Percentiles rank a stretch among this genome's conserved stretches.
Evolutionary conservation across 176 grass and related monocot species (phyloP).

Genomic region (Echinochloa phyllopogon): DNA sequence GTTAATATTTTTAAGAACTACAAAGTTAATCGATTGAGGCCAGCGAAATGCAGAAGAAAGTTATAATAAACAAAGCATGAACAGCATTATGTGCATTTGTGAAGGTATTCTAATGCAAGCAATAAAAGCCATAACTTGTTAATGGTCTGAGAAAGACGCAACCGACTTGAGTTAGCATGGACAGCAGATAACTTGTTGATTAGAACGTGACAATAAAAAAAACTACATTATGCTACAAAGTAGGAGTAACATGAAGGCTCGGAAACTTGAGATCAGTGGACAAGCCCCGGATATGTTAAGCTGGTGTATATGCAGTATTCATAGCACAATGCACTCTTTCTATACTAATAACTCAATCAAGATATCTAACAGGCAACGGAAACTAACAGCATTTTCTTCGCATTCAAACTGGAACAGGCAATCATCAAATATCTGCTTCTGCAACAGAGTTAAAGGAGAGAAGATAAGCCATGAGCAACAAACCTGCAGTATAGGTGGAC

Average conservation of each 20-base stretch:
- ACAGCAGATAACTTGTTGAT: background rate
- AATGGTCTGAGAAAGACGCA: background rate
- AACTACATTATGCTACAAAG: background rate
- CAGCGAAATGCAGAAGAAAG: background rate
- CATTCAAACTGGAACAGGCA: slow-evolving; percentile 4
- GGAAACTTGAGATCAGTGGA: slow-evolving; percentile 19
- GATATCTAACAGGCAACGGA: slow-evolving; percentile 13
- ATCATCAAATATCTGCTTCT: slow-evolving; percentile 12
- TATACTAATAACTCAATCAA: slow-evolving; percentile 7
- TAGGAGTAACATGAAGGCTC: background rate
- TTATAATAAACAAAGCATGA: background rate
- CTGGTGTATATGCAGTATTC: background rate
- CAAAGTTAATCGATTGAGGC: background rate
- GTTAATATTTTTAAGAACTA: background rate
- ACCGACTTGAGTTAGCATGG: background rate
- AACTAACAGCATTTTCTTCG: slow-evolving; percentile 17
- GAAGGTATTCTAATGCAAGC: background rate
- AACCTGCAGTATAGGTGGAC: slow-evolving; percentile 72
- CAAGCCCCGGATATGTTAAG: background rate
- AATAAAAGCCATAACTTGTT: background rate
- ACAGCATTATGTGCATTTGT: background rate
- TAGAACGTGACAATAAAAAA: background rate
- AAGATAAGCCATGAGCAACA: slow-evolving; percentile 17
- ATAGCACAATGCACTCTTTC: slow-evolving; percentile 4
- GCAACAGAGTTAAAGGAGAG: slow-evolving; percentile 2